Evolutionary conservation across 768 basidiomycete genomes (phyloP).

Genomic region (Boletus rufocinnamomeus): DNA sequence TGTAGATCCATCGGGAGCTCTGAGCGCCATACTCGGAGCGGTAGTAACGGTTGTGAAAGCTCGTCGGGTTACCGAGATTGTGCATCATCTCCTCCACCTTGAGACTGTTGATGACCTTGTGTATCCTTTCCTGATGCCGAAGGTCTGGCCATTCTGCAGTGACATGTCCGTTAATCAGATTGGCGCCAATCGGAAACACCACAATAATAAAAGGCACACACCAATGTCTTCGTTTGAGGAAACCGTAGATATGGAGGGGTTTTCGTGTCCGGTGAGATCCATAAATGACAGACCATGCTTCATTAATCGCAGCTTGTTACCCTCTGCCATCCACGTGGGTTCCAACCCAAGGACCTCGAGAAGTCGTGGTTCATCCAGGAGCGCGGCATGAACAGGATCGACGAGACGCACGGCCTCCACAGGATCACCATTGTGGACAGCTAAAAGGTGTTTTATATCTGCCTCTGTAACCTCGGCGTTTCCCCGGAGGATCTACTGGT

Average conservation of each 20-base stretch:
- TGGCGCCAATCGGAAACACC: background rate
- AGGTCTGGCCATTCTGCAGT: constrained; percentile 20
- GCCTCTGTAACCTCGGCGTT: background rate
- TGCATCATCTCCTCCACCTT: constrained; percentile 35
- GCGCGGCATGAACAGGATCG: constrained; percentile 12
- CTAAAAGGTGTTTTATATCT: constrained; percentile 6
- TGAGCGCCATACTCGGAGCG: constrained; percentile 37
- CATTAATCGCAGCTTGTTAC: constrained; percentile 16
- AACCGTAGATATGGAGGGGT: background rate
- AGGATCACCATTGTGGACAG: constrained; percentile 10
- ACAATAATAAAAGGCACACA: background rate
- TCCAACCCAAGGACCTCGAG: constrained; percentile 19
- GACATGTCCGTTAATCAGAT: background rate
- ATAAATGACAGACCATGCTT: constrained; percentile 16
- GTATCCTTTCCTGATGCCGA: constrained; percentile 17
- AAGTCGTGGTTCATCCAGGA: constrained; percentile 20
- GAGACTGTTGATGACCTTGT: background rate
- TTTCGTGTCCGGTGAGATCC: constrained; percentile 12
- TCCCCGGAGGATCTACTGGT: background rate
- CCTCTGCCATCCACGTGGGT: constrained; percentile 22
- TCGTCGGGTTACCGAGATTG: constrained; percentile 38
- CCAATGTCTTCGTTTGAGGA: background rate
- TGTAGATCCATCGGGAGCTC: constrained; percentile 42
- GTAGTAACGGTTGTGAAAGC: constrained; percentile 38
- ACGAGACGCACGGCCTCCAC: constrained; percentile 19